These are phyloP conservation scores for Wickerhamia fluorescens DNA, from an alignment of 805 yeast genomes.

Conservation along the genomic window DNA sequence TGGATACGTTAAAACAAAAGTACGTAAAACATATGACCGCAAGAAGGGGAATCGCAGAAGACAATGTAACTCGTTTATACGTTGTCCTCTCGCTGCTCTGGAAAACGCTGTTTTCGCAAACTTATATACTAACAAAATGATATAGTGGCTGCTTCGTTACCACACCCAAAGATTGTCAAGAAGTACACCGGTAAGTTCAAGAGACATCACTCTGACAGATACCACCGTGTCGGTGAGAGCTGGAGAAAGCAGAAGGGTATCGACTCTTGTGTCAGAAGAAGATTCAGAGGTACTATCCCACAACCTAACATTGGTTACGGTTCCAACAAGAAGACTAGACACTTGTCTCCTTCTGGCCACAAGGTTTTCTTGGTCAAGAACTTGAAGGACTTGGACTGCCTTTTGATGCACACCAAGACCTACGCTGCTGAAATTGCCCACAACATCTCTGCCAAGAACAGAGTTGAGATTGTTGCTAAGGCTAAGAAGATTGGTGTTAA, in stretches of 20 bases:
- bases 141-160: conserved; percentile 87
- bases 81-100: too few species aligned
- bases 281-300: conserved; percentile 98
- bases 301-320: conserved; percentile 99
- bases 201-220: conserved; percentile 99
- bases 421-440: conserved; percentile 99
- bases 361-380: conserved; percentile 92
- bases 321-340: conserved; percentile 98
- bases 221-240: conserved; percentile 95
- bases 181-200: conserved; percentile 98
- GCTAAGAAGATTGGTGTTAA: conserved; percentile 98
- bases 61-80: too few species aligned
- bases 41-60: too few species aligned
- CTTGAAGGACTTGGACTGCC: conserved; percentile 87
- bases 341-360: conserved; percentile 96
- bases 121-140: conserved; percentile 20
- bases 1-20: too few species aligned
- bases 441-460: conserved; percentile 97
- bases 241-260: conserved; percentile 99
- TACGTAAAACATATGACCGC: too few species aligned
- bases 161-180: conserved; percentile 99
- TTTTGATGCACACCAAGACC: conserved; percentile 94
- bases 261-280: conserved; percentile 99
- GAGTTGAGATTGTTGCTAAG: conserved; percentile 91
- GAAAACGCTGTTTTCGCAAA: too few species aligned